phyloP scores from a whole-genome alignment of 805 yeast genomes.

The Kodamaea jinghongensis region DNA sequence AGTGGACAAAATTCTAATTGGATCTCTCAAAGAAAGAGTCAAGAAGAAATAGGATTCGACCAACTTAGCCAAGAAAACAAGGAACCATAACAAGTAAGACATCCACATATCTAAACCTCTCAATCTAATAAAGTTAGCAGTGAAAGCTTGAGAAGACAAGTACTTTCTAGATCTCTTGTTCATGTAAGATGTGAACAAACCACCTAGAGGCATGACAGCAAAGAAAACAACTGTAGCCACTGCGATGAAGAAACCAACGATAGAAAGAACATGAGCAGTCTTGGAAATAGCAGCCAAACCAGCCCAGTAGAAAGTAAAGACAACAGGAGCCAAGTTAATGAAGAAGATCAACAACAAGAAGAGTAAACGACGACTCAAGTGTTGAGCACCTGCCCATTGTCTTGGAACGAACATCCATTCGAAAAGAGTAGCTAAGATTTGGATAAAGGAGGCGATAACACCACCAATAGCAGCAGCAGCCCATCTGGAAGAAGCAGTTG shows the following conservation, averaged over 20 bases:
- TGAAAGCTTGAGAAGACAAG: constrained; percentile 92
- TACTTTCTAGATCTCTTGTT: constrained; percentile 82
- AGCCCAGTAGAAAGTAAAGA: constrained; percentile 81
- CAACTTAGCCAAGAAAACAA: constrained; percentile 86
- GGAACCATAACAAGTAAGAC: constrained; percentile 87
- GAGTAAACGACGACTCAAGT: constrained; percentile 80
- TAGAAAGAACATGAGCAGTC: constrained; percentile 74
- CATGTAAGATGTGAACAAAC: constrained; percentile 89
- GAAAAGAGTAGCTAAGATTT: constrained; percentile 80
- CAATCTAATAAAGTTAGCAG: constrained; percentile 83
- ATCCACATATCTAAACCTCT: constrained; percentile 92
- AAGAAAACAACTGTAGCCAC: constrained; percentile 81
- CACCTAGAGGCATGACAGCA: constrained; percentile 95
- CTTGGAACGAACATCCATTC: constrained; percentile 98
- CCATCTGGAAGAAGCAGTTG: constrained; percentile 90
- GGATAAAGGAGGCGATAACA: constrained; percentile 75
- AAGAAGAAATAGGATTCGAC: constrained; percentile 90
- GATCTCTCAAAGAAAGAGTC: constrained; percentile 87
- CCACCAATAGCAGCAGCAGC: constrained; percentile 93
- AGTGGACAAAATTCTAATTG: constrained; percentile 83
- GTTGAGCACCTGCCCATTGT: constrained; percentile 99
- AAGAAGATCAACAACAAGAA: constrained; percentile 65
- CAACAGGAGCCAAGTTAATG: constrained; percentile 79
- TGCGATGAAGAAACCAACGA: constrained; percentile 87
- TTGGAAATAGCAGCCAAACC: constrained; percentile 63